Evolutionary conservation across 768 basidiomycete genomes (phyloP), one percentile per base, ranked within the genome.

Genomic region (Tricholoma terreum): DNA sequence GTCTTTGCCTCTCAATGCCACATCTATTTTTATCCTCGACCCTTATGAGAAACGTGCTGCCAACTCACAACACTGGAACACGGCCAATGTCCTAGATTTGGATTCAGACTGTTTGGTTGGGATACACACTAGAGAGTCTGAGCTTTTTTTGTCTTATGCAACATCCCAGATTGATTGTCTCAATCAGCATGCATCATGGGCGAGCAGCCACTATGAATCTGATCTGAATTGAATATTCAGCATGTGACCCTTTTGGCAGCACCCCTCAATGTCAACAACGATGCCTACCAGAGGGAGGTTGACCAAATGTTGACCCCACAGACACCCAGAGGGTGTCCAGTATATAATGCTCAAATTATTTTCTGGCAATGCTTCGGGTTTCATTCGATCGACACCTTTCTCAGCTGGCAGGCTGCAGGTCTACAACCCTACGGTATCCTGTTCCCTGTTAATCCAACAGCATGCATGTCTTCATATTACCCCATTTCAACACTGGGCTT

Each of bases 61-160:
- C 1, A 42, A 58, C 30, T 50, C 62, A 1, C n/a, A n/a, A n/a
- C n/a, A n/a, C n/a, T 51, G 63, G 0, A 64, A 68, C 64, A 60
- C 58, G 6, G 61, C 54, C 12, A 64, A 71, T 10, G 77, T 75
- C 33, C 72, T 71, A n/a, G 78, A 77, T 43, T 72, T 72, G 0
- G 80, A 80, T 42, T 72, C 74, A 0, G 76, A 80, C 15, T 90
- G 92, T 67, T 70, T 98, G 56, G 79, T 88, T 40, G 86, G 85
- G 6, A 85, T 99, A 8, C 90, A 94, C 68, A 90, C 90, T 1
- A 72, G 95, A 77, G 94, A 98, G 94, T n/a, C n/a, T 95, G 63
- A 71, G 90, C 76, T 0, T 7, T 11, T 11, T 1, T 43, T 43
- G 6, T 43, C 8, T 43, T 21, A 8, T 14, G 80, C 89, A 14